Evolutionary conservation across 192 early-diverging fungal genomes (phyloP), one percentile per base, ranked within the genome.

Genomic region (Linnemannia elongata): DNA sequence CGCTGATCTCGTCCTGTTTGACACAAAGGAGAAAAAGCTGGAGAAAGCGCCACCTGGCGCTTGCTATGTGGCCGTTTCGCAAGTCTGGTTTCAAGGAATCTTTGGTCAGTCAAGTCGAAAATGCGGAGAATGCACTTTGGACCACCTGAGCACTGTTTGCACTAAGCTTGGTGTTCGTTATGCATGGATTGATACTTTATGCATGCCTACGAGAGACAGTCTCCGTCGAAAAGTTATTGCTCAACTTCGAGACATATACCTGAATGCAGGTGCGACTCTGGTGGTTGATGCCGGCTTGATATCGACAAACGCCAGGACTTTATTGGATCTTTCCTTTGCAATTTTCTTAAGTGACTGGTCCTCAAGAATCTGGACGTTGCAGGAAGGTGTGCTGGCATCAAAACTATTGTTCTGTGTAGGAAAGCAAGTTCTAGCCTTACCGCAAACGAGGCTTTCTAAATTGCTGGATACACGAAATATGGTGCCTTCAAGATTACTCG

Each of bases 41-140:
- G 3, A 47, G 2, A 45, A n/a, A n/a, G n/a, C n/a, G n/a, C n/a
- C 63, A 6, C 39, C 38, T n/a, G n/a, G n/a, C n/a, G n/a, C n/a
- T n/a, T n/a, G n/a, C 17, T 69, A 68, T 77, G 41, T 77, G n/a
- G 60, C 76, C 39, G 42, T 77, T 41, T 77, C 76, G 1, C 76
- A 77, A 69, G 17, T 77, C 55, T 77, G 76, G 76, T 69, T 77
- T 77, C 76, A 77, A 68, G 76, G 76, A 68, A 69, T 77, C 60
- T 77, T 77, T 77, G 76, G 76, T 35, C 76, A 77, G 30, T 7
- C 45, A 4, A 42, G 63, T 77, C 63, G 76, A 69, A 77, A 8
- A 7, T 77, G 76, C 27, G 66, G 76, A 77, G 42, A 77, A 35
- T 77, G 63, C 76, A 49, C 76, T 68, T 68, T 77, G 35, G 3